A percentile compares a stretch with the other conserved stretches of the same genome.
Evolutionary conservation across 208 protist genomes (phyloP).

Genomic region (Acanthamoeba lenticulata): DNA sequence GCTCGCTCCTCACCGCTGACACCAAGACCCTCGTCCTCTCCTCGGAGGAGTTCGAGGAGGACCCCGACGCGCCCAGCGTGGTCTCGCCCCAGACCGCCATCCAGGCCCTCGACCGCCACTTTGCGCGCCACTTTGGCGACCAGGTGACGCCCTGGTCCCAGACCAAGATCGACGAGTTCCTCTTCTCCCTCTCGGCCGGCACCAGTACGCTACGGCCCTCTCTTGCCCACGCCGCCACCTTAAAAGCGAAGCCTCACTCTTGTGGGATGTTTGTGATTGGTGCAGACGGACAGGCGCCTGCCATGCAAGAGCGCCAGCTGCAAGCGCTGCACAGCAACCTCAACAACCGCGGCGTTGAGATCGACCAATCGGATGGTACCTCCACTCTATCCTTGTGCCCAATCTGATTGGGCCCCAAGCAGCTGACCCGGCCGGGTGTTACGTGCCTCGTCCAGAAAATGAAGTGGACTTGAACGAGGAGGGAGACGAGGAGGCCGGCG

Average conservation of each 20-base stretch:
- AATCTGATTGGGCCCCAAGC: neutral
- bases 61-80: neutral
- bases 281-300: neutral
- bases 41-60: neutral
- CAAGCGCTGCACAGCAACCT: neutral
- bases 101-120: neutral
- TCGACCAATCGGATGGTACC: neutral
- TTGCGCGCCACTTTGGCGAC: neutral
- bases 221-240: neutral
- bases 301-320: neutral
- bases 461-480: neutral
- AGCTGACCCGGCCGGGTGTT: too few relatives aligned
- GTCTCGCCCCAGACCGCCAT: neutral
- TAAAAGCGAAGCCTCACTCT: neutral
- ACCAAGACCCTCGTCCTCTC: conserved; percentile 19
- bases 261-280: neutral
- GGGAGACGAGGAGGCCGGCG: too few relatives aligned
- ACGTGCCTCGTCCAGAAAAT: neutral
- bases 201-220: neutral
- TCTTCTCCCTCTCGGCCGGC: neutral
- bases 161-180: conserved; percentile 7
- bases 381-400: too few relatives aligned
- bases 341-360: neutral
- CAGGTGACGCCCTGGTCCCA: neutral
- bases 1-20: conserved; percentile 63